Conservation (phyloP, 164 flowering plant species). For the Akebia trifoliata region DNA sequence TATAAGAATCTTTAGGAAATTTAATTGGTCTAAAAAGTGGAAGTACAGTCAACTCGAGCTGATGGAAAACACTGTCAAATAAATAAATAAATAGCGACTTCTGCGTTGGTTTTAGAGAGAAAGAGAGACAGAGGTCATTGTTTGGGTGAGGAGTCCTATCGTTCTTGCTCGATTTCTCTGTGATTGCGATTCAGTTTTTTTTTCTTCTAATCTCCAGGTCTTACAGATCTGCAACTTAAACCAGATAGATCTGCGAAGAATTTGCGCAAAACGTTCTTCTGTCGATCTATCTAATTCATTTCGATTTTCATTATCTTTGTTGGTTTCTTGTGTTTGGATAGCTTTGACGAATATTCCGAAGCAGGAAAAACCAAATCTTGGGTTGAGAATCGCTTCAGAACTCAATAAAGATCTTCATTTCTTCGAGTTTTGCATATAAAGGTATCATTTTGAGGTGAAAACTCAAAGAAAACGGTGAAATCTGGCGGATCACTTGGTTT, state of each 20-base stretch:
- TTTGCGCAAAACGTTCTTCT: neutral
- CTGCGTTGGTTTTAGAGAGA: neutral
- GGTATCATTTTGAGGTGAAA: neutral
- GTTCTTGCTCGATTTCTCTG: neutral
- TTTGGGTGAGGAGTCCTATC: neutral
- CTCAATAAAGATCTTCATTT: neutral
- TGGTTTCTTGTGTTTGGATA: neutral
- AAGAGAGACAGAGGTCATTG: neutral
- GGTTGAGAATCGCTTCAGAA: neutral
- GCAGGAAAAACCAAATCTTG: too few species aligned
- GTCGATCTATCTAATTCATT: neutral
- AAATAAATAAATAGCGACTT: neutral
- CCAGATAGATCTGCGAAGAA: conserved; percentile 1
- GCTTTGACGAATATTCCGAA: too few species aligned
- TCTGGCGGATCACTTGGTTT: neutral
- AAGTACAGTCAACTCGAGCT: neutral
- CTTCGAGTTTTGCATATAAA: neutral
- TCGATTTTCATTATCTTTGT: neutral
- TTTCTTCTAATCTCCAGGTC: too few species aligned
- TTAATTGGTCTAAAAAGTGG: neutral
- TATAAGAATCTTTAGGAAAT: neutral
- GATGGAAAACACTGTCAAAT: neutral
- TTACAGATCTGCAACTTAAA: neutral
- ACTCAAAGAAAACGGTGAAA: neutral
- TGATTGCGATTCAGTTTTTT: neutral